Base-by-base conservation (phyloP, 1,284 basidiomycete species). In the Leccinum huronense region DNA sequence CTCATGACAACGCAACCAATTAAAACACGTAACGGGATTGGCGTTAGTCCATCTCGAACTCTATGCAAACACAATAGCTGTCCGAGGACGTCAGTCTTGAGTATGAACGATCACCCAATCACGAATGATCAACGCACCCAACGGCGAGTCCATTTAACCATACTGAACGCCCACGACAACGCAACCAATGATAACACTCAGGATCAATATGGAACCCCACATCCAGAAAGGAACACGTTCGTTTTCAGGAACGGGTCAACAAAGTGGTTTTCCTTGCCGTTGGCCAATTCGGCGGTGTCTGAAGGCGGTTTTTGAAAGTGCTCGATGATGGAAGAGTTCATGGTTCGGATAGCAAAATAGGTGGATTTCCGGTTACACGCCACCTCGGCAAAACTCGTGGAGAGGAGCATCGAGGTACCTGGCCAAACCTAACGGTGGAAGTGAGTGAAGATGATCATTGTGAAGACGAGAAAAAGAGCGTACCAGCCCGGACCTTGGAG, bases 101-200 rank as follows among this genome's bases (percentile, higher is more conserved):
- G 23, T 54, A 38, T 57, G 5, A 19, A 36, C 16, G 31, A 33
- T 19, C 36, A n/a, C 33, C 16, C 4, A 45, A 45, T 19, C 23
- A 5, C 6, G 40, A 19, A 10, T 2, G 2, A 4, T 6, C 27
- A 5, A 53, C 65, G 9, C n/a, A 68, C 70, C 66, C 36, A 87
- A 79, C 68, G 86, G 77, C 19, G 81, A 83, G 61, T 85, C 80
- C 85, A 67, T 85, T 86, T 85, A 80, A 66, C 80, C 71, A 77
- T 85, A 87, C 57, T 81, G 77, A 31, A 83, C 85, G 5, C 82
- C 80, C 62, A 86, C 80, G 61, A 89, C 84, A 11, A 84, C 78
- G 70, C 81, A 81, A 58, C 80, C 85, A 73, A 86, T 77, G 71
- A 88, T 70, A 54, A 81, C 80, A 63, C 82, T 84, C 56, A 79